Evolutionary conservation across 495 filamentous ascomycete species (phyloP).

Genomic region (Xylaria telfairii): DNA sequence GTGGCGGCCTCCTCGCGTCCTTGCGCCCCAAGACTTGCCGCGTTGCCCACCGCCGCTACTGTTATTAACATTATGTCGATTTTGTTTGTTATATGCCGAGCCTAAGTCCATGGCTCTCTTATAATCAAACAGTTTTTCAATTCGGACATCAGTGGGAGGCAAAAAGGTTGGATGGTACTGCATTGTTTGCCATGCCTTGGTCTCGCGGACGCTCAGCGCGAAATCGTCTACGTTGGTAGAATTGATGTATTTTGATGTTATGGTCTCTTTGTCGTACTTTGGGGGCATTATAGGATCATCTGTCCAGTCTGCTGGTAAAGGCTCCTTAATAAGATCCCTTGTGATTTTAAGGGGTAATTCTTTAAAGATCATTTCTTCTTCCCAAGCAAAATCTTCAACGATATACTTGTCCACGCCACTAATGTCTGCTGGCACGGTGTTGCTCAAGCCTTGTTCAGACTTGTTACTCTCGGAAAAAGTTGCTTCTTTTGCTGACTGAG

Average conservation of each 20-base stretch:
- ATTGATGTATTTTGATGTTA: slow-evolving; percentile 56
- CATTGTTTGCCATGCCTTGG: slow-evolving; percentile 48
- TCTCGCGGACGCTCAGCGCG: slow-evolving; percentile 47
- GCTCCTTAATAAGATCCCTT: slow-evolving; percentile 51
- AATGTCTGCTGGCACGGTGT: neutral
- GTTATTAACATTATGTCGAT: neutral
- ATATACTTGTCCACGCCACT: neutral
- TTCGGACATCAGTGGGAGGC: slow-evolving; percentile 27
- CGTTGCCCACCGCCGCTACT: neutral
- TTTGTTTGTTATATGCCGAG: slow-evolving; percentile 8
- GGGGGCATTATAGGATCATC: slow-evolving; percentile 53
- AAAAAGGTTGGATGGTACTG: slow-evolving; percentile 57
- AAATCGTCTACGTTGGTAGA: slow-evolving; percentile 55
- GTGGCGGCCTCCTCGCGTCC: slow-evolving; percentile 1
- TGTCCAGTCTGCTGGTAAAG: slow-evolving; percentile 47
- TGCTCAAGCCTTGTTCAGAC: neutral
- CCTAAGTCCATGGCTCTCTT: slow-evolving; percentile 19
- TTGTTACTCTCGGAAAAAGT: neutral
- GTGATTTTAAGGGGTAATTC: slow-evolving; percentile 36
- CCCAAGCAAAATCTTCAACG: slow-evolving; percentile 45
- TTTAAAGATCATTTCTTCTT: slow-evolving; percentile 48
- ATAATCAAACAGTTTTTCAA: slow-evolving; percentile 35
- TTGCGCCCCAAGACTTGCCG: neutral
- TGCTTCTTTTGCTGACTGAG: neutral
- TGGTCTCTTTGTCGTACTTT: slow-evolving; percentile 48